A percentile compares a stretch with the other conserved stretches of the same genome.
Evolutionary conservation across 2,329 filamentous ascomycete species (phyloP).

Genomic region (Aureobasidium sp.): DNA sequence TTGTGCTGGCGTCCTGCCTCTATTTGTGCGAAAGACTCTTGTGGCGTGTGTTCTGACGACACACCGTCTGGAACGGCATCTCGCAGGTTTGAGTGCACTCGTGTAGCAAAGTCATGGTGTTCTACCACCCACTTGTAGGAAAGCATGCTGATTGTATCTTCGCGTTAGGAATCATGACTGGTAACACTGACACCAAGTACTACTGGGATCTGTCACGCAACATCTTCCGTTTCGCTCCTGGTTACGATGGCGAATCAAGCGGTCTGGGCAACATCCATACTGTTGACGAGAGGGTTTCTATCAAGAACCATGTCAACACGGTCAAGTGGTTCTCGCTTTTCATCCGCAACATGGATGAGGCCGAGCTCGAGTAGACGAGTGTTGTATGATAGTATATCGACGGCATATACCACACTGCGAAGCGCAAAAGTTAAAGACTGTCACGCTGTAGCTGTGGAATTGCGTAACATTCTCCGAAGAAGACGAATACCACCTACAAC

Average conservation of each 20-base stretch:
- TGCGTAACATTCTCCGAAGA: too few relatives aligned
- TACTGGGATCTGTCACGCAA: constrained; percentile 30
- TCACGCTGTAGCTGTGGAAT: neutral
- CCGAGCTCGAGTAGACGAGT: constrained; percentile 22
- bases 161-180: constrained; percentile 25
- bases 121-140: neutral
- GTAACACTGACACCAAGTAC: constrained; percentile 29
- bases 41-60: neutral
- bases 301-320: constrained; percentile 36
- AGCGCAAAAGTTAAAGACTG: too few relatives aligned
- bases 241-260: constrained; percentile 23
- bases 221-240: constrained; percentile 31
- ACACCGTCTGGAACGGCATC: neutral
- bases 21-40: neutral
- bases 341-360: constrained; percentile 39
- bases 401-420: neutral
- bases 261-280: constrained; percentile 27
- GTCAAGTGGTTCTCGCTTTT: constrained; percentile 37
- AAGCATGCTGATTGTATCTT: neutral
- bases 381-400: neutral
- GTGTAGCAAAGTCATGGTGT: neutral
- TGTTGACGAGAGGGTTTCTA: constrained; percentile 27
- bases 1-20: neutral
- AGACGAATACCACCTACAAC: too few relatives aligned
- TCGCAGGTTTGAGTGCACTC: neutral